phyloP scores from a whole-genome alignment of 805 yeast genomes.

The Clavispora santaluciae region DNA sequence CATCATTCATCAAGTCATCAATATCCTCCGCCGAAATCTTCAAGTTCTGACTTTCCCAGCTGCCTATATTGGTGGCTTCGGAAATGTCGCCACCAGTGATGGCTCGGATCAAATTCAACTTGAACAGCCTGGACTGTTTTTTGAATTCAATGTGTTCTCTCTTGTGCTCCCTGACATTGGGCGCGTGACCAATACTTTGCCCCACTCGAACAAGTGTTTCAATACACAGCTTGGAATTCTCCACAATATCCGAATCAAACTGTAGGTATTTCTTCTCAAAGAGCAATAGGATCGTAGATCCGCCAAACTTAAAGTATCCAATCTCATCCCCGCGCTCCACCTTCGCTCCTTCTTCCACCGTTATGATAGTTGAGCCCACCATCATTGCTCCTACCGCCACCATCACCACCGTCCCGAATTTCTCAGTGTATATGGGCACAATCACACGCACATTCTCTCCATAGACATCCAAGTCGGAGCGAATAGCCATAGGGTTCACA shows the following conservation, averaged over 20 bases:
- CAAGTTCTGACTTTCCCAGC: slow-evolving; percentile 35
- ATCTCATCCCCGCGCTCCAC: slow-evolving; percentile 74
- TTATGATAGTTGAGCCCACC: slow-evolving; percentile 87
- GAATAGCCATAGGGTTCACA: slow-evolving; percentile 94
- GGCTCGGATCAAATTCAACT: slow-evolving; percentile 48
- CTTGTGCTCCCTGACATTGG: slow-evolving; percentile 43
- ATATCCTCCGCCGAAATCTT: slow-evolving; percentile 20
- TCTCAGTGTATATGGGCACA: slow-evolving; percentile 67
- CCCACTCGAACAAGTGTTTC: slow-evolving; percentile 89
- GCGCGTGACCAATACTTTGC: slow-evolving; percentile 81
- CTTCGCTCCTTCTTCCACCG: slow-evolving; percentile 54
- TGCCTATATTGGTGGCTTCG: slow-evolving; percentile 25
- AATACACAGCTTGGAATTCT: slow-evolving; percentile 61
- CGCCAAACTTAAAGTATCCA: slow-evolving; percentile 96
- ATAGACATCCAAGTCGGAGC: slow-evolving; percentile 83
- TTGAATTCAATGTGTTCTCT: slow-evolving; percentile 45
- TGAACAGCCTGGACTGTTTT: slow-evolving; percentile 43
- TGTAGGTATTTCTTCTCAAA: slow-evolving; percentile 46
- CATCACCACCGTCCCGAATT: slow-evolving; percentile 75
- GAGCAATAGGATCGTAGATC: slow-evolving; percentile 74
- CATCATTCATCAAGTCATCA: slow-evolving; percentile 14
- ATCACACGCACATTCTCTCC: slow-evolving; percentile 85
- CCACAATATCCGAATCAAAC: slow-evolving; percentile 70
- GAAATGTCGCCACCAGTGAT: slow-evolving; percentile 51
- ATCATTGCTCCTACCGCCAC: slow-evolving; percentile 96